These are phyloP conservation scores for Coemansia sp. DNA, from an alignment of 371 early-diverging fungal species.

Conservation along the genomic window DNA sequence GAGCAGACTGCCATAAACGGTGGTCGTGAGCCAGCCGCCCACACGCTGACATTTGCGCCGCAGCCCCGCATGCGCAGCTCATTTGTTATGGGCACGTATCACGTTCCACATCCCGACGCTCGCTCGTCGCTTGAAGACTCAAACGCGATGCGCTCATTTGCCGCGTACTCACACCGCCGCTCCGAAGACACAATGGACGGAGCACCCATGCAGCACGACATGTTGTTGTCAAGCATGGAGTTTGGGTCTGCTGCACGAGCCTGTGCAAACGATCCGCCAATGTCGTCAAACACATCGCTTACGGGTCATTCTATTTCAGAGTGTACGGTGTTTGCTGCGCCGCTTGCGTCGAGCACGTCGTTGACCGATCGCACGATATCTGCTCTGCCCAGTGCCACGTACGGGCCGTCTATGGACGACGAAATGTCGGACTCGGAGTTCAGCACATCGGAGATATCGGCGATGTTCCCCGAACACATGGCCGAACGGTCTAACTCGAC, in stretches of 20 bases:
- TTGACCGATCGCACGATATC: conserved; percentile 6
- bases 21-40: conserved; percentile 2
- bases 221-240: conserved; percentile 27
- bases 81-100: conserved; percentile 9
- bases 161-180: conserved; percentile 23
- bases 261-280: conserved; percentile 13
- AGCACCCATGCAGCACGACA: conserved; percentile 2
- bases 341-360: background rate
- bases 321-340: too few relatives aligned
- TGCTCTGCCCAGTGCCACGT: background rate
- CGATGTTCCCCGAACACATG: conserved; percentile 18
- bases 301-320: conserved; percentile 3
- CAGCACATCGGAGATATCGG: conserved; percentile 18
- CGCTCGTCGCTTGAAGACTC: background rate
- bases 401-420: background rate
- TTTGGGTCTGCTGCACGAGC: conserved; percentile 38
- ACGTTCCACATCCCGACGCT: background rate
- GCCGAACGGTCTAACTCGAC: conserved; percentile 26
- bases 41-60: conserved; percentile 2
- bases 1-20: conserved; percentile 26
- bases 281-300: conserved; percentile 8
- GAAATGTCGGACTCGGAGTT: conserved; percentile 21
- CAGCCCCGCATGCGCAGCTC: conserved; percentile 5
- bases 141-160: conserved; percentile 19
- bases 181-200: conserved; percentile 16